These are phyloP conservation scores for Colletotrichum sp. DNA, from an alignment of 2,329 filamentous ascomycete species.

Conservation along the genomic window DNA sequence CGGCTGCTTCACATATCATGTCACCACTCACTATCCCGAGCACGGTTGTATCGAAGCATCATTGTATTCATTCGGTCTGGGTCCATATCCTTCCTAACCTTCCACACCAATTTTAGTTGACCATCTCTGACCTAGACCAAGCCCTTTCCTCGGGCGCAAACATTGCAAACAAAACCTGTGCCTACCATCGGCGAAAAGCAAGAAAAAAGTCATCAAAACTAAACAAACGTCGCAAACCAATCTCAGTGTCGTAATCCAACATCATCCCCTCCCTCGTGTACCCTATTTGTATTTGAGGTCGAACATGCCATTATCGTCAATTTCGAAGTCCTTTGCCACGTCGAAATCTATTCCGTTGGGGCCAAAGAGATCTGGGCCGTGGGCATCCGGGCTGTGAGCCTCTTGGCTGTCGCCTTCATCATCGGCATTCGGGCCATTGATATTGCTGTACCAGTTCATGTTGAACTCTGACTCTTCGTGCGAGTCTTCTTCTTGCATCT, in stretches of 20 bases:
- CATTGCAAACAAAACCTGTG: neutral
- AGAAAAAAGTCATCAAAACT: neutral
- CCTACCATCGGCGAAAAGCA: neutral
- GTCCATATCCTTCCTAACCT: neutral
- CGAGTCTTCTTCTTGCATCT: neutral
- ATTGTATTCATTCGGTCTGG: neutral
- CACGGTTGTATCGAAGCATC: neutral
- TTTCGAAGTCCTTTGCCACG: neutral
- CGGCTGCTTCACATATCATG: neutral
- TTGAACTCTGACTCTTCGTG: neutral
- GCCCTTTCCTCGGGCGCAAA: neutral
- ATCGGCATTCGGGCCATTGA: neutral
- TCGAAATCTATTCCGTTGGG: neutral
- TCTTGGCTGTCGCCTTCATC: neutral
- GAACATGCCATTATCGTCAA: neutral
- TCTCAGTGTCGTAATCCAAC: neutral
- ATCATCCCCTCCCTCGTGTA: neutral
- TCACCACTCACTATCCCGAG: neutral
- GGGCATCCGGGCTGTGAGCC: neutral
- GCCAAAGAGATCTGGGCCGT: neutral
- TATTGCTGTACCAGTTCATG: neutral
- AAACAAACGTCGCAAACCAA: neutral
- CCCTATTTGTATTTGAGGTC: neutral
- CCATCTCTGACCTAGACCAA: neutral
- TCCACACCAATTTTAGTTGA: neutral